These are phyloP conservation scores for Aureobasidium uvarum DNA, from an alignment of 2,329 filamentous ascomycete species.

Conservation along the genomic window DNA sequence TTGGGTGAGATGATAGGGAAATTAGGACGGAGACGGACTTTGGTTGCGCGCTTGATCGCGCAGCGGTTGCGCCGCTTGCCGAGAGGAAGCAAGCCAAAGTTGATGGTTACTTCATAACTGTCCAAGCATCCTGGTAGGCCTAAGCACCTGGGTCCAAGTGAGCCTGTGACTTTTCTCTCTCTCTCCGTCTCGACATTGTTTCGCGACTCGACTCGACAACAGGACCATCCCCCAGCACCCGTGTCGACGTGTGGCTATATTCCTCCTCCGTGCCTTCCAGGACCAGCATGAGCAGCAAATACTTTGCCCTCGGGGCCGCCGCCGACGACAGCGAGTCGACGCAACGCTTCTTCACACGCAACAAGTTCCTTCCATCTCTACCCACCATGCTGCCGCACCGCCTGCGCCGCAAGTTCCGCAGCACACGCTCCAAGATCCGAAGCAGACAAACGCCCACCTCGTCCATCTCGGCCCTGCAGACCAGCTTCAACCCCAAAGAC, in stretches of 20 bases:
- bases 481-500: slow-evolving; percentile 76
- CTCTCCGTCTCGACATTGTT: neutral
- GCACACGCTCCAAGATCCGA: slow-evolving; percentile 61
- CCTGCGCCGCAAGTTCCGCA: slow-evolving; percentile 63
- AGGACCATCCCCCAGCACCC: neutral
- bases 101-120: slow-evolving; percentile 22
- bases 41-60: neutral
- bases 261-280: neutral
- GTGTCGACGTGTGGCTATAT: neutral
- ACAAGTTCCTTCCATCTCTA: slow-evolving; percentile 48
- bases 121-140: neutral
- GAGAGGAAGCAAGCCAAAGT: slow-evolving; percentile 7
- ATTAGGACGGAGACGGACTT: slow-evolving; percentile 7
- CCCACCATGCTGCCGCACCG: slow-evolving; percentile 61
- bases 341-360: slow-evolving; percentile 44
- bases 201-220: neutral
- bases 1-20: neutral
- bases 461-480: slow-evolving; percentile 73
- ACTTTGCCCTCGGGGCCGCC: slow-evolving; percentile 30
- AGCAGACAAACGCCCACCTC: slow-evolving; percentile 66
- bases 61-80: slow-evolving; percentile 14
- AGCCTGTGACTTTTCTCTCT: slow-evolving; percentile 9
- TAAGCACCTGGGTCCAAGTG: slow-evolving; percentile 3
- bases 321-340: slow-evolving; percentile 32
- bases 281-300: slow-evolving; percentile 16